phyloP scores from a whole-genome alignment of 225 moss, liverwort and hornwort species.

The Physcomitrium patens region DNA sequence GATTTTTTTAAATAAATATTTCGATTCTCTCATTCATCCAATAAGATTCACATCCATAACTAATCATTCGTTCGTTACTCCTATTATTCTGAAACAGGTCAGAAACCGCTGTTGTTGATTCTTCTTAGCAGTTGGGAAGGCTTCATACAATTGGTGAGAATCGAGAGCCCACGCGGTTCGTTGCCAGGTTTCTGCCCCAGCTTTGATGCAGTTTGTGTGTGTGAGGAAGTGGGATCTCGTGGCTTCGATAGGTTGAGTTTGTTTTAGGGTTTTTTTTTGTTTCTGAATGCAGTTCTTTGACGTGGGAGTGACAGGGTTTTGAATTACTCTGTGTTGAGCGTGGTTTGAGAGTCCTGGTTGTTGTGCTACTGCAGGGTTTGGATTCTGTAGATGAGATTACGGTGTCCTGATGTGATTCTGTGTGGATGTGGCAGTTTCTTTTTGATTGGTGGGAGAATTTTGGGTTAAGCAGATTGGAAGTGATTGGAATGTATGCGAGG shows the following conservation, averaged over 20 bases:
- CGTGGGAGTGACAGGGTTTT: slow-evolving; percentile 25
- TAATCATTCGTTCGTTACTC: too few relatives aligned
- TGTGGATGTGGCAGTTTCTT: slow-evolving; percentile 10
- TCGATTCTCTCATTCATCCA: not conserved
- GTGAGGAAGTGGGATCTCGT: not conserved
- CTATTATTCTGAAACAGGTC: not conserved
- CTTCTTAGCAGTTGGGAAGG: not conserved
- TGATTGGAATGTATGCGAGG: slow-evolving; percentile 3
- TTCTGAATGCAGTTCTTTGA: not conserved
- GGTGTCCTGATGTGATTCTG: not conserved
- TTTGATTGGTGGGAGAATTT: not conserved
- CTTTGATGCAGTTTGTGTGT: not conserved
- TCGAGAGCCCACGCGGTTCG: not conserved
- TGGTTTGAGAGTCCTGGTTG: not conserved
- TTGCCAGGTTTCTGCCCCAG: not conserved
- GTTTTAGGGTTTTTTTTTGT: not conserved
- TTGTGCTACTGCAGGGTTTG: not conserved
- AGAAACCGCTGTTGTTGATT: not conserved
- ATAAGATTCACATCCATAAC: too few relatives aligned
- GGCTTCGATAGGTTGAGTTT: slow-evolving; percentile 1
- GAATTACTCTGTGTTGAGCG: not conserved
- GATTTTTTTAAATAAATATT: not conserved
- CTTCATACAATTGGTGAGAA: not conserved
- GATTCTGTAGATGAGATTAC: slow-evolving; percentile 8
- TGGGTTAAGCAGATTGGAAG: slow-evolving; percentile 13